Conservation (phyloP, 192 early-diverging fungal species). For the Backusella tuberculispora region DNA sequence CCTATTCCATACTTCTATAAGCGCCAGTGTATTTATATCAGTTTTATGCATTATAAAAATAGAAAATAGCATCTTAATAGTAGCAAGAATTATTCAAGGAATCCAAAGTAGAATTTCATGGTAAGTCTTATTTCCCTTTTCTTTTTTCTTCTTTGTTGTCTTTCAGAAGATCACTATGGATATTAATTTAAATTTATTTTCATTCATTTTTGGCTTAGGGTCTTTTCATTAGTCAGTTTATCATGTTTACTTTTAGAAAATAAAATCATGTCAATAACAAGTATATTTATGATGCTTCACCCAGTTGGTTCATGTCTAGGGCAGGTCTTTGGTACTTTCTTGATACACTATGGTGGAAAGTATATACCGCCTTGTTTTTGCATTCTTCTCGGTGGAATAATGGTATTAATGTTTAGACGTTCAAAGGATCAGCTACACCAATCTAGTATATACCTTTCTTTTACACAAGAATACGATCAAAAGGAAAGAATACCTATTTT, state of each 20-base stretch:
- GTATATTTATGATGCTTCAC: background rate
- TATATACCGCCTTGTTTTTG: background rate
- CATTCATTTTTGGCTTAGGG: background rate
- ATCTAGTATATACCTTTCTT: background rate
- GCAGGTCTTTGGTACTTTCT: background rate
- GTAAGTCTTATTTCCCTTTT: background rate
- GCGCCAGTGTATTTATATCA: background rate
- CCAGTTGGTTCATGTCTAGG: background rate
- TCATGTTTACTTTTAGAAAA: background rate
- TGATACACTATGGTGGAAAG: background rate
- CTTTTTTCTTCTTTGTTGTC: too few relatives aligned
- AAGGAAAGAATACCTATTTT: background rate
- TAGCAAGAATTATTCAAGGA: background rate
- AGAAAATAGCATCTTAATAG: background rate
- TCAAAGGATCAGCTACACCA: background rate
- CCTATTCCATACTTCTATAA: background rate
- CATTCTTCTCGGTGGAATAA: background rate
- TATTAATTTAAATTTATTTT: background rate
- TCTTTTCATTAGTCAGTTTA: background rate
- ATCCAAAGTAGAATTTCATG: background rate
- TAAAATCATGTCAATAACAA: background rate
- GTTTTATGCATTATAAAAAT: background rate
- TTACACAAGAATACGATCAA: background rate
- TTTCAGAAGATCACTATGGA: too few relatives aligned
- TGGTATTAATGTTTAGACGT: background rate